phyloP scores from a whole-genome alignment of 805 yeast genomes.

The Metschnikowia anglica region DNA sequence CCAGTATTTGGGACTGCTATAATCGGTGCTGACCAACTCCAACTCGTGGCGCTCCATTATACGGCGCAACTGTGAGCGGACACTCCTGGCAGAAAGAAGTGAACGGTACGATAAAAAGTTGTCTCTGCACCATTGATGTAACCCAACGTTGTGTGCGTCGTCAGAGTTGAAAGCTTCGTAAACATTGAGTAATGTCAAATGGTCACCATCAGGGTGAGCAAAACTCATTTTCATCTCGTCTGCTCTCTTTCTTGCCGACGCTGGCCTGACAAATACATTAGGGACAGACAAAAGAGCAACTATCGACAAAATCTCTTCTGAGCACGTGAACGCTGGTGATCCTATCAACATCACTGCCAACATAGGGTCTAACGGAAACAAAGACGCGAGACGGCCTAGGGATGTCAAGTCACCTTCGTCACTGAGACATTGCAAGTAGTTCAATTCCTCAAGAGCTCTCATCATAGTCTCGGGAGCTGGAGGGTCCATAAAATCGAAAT shows the following conservation, averaged over 20 bases:
- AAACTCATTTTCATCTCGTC: conserved; percentile 86
- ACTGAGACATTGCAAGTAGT: conserved; percentile 83
- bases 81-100: conserved; percentile 79
- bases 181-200: conserved; percentile 84
- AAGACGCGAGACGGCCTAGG: conserved; percentile 85
- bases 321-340: conserved; percentile 80
- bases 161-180: conserved; percentile 78
- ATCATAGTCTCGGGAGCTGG: conserved; percentile 99
- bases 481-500: conserved; percentile 98
- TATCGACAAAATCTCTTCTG: conserved; percentile 83
- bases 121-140: conserved; percentile 87
- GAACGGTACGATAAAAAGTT: conserved; percentile 84
- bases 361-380: conserved; percentile 95
- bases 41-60: conserved; percentile 81
- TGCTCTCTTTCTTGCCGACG: conserved; percentile 80
- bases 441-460: conserved; percentile 95
- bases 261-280: conserved; percentile 90
- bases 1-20: conserved; percentile 59
- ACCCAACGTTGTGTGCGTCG: conserved; percentile 64
- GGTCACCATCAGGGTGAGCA: conserved; percentile 95
- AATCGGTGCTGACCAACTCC: conserved; percentile 65
- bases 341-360: conserved; percentile 90
- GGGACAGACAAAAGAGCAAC: conserved; percentile 93
- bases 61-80: conserved; percentile 77
- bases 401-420: conserved; percentile 91